Evolutionary conservation across 2,329 filamentous ascomycete species (phyloP), one percentile per base, ranked within the genome.

Genomic region (Diaporthe velutina): DNA sequence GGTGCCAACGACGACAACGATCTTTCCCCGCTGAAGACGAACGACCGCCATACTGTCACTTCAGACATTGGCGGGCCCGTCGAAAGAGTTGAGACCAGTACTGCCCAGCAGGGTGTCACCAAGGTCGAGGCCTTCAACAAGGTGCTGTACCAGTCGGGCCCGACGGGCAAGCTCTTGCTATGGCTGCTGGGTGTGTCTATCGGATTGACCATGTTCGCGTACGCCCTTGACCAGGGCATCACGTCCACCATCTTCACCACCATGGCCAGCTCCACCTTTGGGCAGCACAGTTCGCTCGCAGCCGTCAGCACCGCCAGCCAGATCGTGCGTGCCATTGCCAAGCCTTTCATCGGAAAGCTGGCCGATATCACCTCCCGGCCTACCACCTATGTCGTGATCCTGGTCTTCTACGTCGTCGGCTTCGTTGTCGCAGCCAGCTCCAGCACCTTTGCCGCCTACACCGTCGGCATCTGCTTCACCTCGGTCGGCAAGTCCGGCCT

Each of bases 101-200:
- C 25, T 33, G 57, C 57, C 50, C 71, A 55, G 54, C 60, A 78
- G 30, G 83, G 83, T 30, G 83, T 84, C 25, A 81, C 79, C 71
- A 80, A 78, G 33, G 83, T 84, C 60, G 82, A 84, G 77, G 83
- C 83, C 74, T 84, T 84, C 77, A 84, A 84, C 80, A 83, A 82
- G 78, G 82, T 83, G 2, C 80, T 84, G 35, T 84, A 84, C 78
- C 79, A 83, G 77, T 84, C 83, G 1, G 83, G 83, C 64, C 79
- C 73, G 60, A 79, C 77, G 6, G 83, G 82, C 71, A 83, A 81
- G 77, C 75, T 82, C 6, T 52, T 83, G 70, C 82, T 83, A 42
- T 83, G 82, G 82, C 77, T 83, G 71, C 77, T 84, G 9, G 82
- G 77, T 50, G 68, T 83, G 58, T 83, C 82, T 38, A 82, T 84